Conservation (phyloP, 208 protist species). For the Trypanosoma lewisi region DNA sequence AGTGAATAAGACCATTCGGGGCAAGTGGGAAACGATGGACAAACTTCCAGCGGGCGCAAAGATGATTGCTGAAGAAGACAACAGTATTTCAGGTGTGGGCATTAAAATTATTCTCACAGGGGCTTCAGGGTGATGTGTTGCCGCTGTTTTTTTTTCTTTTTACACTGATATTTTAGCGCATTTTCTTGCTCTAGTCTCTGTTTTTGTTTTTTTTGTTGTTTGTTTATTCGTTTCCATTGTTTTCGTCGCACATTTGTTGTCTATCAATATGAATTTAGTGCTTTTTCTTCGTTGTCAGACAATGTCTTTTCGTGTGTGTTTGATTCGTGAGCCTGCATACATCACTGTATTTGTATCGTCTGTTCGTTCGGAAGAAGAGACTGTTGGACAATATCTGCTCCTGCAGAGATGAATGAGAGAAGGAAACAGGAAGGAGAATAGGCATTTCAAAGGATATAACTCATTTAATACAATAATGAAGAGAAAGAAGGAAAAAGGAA, state of each 20-base stretch:
- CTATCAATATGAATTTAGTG: too few relatives aligned
- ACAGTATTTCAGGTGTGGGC: conserved; percentile 72
- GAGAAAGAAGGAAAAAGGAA: conserved; percentile 14
- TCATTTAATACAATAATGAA: too few relatives aligned
- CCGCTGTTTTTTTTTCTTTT: neutral
- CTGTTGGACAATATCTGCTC: too few relatives aligned
- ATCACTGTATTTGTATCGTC: too few relatives aligned
- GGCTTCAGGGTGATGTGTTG: neutral
- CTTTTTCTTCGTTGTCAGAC: too few relatives aligned
- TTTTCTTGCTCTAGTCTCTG: neutral
- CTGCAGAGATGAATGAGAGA: neutral
- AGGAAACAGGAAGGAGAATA: neutral
- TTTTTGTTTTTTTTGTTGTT: neutral
- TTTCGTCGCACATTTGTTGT: too few relatives aligned
- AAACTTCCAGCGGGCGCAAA: conserved; percentile 55
- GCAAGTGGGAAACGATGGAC: conserved; percentile 69
- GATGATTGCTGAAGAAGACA: conserved; percentile 81
- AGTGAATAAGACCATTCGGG: conserved; percentile 66
- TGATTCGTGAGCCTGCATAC: too few relatives aligned
- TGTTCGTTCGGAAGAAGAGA: too few relatives aligned
- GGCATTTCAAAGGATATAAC: too few relatives aligned
- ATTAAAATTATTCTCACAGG: conserved; percentile 62
- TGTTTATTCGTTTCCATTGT: neutral
- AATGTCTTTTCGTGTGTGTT: too few relatives aligned
- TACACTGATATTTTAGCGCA: too few relatives aligned